A percentile compares a stretch with the other conserved stretches of the same genome.
These are phyloP conservation scores for Tulasnella sp. DNA, from an alignment of 768 basidiomycete species.

Conservation along the genomic window DNA sequence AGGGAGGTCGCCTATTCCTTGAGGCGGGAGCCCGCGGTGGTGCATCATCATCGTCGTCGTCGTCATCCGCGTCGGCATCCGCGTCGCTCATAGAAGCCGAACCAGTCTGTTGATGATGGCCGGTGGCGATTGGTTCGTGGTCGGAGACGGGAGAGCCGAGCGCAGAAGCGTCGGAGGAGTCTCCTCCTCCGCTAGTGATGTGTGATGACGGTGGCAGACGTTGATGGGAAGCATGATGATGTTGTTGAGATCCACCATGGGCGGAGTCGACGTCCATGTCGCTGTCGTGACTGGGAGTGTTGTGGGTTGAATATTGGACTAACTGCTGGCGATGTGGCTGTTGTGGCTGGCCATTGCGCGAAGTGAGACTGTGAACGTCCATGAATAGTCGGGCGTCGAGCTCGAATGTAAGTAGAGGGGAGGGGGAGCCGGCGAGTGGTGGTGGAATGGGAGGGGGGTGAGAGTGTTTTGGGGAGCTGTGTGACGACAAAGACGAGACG, in stretches of 20 bases:
- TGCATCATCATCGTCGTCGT: constrained; percentile 17
- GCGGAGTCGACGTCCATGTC: constrained; percentile 38
- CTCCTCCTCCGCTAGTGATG: not conserved
- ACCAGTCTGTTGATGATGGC: constrained; percentile 13
- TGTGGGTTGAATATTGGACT: constrained; percentile 15
- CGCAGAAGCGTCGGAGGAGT: constrained; percentile 10
- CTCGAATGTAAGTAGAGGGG: constrained; percentile 21
- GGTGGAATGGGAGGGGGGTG: constrained; percentile 21
- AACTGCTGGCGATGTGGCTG: constrained; percentile 14
- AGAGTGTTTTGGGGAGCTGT: constrained; percentile 24
- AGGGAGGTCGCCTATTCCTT: not conserved
- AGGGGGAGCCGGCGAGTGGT: constrained; percentile 26
- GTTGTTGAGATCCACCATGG: constrained; percentile 29
- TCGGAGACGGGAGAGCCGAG: constrained; percentile 29
- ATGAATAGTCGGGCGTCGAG: constrained; percentile 22
- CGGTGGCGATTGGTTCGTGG: constrained; percentile 29
- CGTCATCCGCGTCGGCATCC: constrained; percentile 47
- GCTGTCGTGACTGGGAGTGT: constrained; percentile 25
- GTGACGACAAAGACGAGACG: constrained; percentile 23
- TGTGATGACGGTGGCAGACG: constrained; percentile 1
- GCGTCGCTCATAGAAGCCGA: constrained; percentile 43
- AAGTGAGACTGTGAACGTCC: constrained; percentile 20
- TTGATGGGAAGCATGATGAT: constrained; percentile 2
- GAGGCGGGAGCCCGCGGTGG: constrained; percentile 12
- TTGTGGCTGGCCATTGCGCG: constrained; percentile 2